Evolutionary conservation across 345 rosid genomes (phyloP).

Genomic region (Ceriops decandra): DNA sequence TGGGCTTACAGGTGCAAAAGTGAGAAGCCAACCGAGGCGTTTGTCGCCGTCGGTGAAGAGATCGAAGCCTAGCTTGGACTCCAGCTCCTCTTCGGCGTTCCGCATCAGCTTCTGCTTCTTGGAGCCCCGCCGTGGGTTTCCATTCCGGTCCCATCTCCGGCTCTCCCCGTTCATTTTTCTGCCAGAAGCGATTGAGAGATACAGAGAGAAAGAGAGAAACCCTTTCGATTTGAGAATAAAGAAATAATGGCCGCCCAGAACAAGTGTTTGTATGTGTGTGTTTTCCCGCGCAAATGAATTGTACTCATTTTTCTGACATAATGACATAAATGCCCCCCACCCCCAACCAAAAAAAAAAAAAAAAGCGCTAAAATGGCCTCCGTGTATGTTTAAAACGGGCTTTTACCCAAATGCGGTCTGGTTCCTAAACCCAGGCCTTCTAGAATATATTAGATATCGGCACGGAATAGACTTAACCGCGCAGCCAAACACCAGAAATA

Average conservation of each 20-base stretch:
- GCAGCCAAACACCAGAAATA: no score
- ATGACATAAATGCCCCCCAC: no score
- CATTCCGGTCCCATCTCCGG: slow-evolving; percentile 46
- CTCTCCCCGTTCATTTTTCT: slow-evolving; percentile 37
- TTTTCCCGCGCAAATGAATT: slow-evolving; percentile 16
- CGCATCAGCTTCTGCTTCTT: slow-evolving; percentile 67
- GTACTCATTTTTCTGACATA: no score
- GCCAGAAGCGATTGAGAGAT: background rate
- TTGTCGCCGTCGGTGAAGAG: slow-evolving; percentile 84
- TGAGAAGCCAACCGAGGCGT: slow-evolving; percentile 94
- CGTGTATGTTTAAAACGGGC: no score
- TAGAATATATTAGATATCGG: no score
- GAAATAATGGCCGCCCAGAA: background rate
- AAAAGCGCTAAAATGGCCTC: no score
- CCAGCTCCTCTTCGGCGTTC: slow-evolving; percentile 76
- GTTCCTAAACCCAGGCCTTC: no score
- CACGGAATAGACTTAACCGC: no score
- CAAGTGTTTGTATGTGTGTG: background rate
- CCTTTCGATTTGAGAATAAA: background rate
- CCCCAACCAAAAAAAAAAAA: no score
- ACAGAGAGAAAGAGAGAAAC: background rate
- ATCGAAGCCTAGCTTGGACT: slow-evolving; percentile 80
- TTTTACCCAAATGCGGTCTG: no score
- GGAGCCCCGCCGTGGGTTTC: slow-evolving; percentile 41
- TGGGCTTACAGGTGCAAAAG: slow-evolving; percentile 62